Evolutionary conservation across 1,284 basidiomycete genomes (phyloP).

Genomic region (Leccinum cinnamomeum): DNA sequence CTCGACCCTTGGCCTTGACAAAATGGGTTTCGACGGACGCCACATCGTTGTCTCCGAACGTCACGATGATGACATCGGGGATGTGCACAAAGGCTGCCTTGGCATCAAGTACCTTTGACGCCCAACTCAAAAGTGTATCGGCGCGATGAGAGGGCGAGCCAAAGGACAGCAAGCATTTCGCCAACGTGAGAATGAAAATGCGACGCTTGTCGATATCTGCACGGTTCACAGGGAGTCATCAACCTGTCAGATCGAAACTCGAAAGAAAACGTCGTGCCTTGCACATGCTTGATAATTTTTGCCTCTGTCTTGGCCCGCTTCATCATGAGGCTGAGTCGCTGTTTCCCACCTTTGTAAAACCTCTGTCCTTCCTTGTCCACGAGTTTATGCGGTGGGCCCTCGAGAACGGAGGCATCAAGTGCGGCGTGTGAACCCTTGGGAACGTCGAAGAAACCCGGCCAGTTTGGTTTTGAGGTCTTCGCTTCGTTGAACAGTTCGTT

Average conservation of each 20-base stretch:
- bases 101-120: slow-evolving; percentile 54
- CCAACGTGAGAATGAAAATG: slow-evolving; percentile 78
- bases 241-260: background rate
- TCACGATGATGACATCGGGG: slow-evolving; percentile 76
- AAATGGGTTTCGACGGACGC: slow-evolving; percentile 72
- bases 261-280: slow-evolving; percentile 17
- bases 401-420: slow-evolving; percentile 9
- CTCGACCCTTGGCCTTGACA: slow-evolving; percentile 70
- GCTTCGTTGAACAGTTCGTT: slow-evolving; percentile 30
- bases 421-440: slow-evolving; percentile 19
- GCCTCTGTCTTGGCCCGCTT: slow-evolving; percentile 17
- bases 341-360: slow-evolving; percentile 34
- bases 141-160: slow-evolving; percentile 88
- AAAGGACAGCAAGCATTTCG: slow-evolving; percentile 77
- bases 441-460: slow-evolving; percentile 27
- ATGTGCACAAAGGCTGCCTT: slow-evolving; percentile 79
- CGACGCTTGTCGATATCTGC: slow-evolving; percentile 65
- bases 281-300: slow-evolving; percentile 36
- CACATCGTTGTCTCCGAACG: slow-evolving; percentile 65
- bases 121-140: slow-evolving; percentile 71
- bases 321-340: slow-evolving; percentile 25
- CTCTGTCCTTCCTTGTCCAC: slow-evolving; percentile 24
- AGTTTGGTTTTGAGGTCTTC: slow-evolving; percentile 27
- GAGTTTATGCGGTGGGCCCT: slow-evolving; percentile 4
- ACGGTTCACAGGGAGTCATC: slow-evolving; percentile 3